Evolutionary conservation across 345 rosid species (phyloP).

Genomic region (Rhodomyrtus tomentosa): DNA sequence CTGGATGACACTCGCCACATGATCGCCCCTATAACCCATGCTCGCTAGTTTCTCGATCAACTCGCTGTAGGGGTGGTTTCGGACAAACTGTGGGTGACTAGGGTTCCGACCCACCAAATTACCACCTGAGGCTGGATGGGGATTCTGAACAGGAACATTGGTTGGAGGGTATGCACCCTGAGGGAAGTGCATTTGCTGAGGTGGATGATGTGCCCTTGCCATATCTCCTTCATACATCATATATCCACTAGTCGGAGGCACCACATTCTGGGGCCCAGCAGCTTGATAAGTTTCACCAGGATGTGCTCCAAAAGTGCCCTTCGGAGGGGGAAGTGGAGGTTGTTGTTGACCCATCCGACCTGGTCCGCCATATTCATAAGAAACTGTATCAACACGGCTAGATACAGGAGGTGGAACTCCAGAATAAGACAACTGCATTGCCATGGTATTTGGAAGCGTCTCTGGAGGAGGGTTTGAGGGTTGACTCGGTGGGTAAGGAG

Average conservation of each 20-base stretch:
- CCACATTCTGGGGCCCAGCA: constrained; percentile 36
- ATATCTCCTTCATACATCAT: constrained; percentile 68
- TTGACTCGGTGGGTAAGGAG: constrained; percentile 51
- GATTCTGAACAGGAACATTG: constrained; percentile 33
- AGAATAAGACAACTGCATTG: constrained; percentile 63
- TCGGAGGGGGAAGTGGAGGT: constrained; percentile 57
- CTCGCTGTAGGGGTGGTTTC: constrained; percentile 62
- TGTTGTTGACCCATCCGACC: constrained; percentile 53
- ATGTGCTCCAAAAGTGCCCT: constrained; percentile 47
- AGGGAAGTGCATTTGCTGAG: constrained; percentile 55
- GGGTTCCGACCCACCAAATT: constrained; percentile 30
- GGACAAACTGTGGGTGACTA: constrained; percentile 32
- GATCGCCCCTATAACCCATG: constrained; percentile 96
- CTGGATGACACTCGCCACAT: constrained; percentile 62
- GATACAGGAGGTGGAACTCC: constrained; percentile 63
- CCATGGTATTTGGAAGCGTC: constrained; percentile 47
- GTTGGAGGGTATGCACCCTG: constrained; percentile 57
- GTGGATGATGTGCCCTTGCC: constrained; percentile 41
- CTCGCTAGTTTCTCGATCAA: constrained; percentile 71
- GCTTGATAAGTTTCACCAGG: constrained; percentile 51
- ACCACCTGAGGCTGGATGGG: constrained; percentile 31
- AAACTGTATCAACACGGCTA: constrained; percentile 34
- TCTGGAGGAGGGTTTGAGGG: constrained; percentile 57
- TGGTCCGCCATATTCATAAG: constrained; percentile 64
- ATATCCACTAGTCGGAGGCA: constrained; percentile 53